Percentiles rank a stretch among this genome's conserved stretches.
These are phyloP conservation scores for Bremia lactucae DNA, from an alignment of 352 stramenopile genomes.

Conservation along the genomic window DNA sequence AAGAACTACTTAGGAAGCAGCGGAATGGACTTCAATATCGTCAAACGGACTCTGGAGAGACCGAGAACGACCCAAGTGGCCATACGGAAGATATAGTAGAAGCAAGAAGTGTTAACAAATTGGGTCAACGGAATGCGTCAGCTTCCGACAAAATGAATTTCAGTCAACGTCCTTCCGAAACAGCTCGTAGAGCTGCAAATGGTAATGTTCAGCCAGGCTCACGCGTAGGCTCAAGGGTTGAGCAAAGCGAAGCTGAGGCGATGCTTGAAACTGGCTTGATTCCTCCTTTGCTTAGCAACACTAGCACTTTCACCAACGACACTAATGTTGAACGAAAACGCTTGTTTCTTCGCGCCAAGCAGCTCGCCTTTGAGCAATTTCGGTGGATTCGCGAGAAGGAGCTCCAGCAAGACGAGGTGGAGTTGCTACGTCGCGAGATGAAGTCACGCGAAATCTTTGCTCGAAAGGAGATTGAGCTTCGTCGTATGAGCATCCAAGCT, in stretches of 20 bases:
- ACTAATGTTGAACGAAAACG: constrained; percentile 13
- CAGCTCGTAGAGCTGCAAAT: not conserved
- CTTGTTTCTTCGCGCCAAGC: constrained; percentile 9
- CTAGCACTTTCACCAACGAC: not conserved
- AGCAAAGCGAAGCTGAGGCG: not conserved
- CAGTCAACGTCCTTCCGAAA: not conserved
- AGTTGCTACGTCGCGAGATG: constrained; percentile 17
- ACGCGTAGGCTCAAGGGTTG: not conserved
- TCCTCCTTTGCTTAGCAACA: constrained; percentile 3
- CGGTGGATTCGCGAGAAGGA: constrained; percentile 14
- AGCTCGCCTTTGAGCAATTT: constrained; percentile 19
- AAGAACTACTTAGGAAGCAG: not conserved
- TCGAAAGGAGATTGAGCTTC: constrained; percentile 9
- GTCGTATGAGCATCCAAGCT: constrained; percentile 12
- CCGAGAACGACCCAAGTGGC: not conserved
- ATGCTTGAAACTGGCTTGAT: not conserved
- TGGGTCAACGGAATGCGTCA: not conserved
- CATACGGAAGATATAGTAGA: not conserved
- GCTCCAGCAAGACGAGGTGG: constrained; percentile 11
- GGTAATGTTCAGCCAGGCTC: too few relatives aligned
- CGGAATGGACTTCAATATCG: not conserved
- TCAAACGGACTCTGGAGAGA: not conserved
- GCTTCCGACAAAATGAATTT: not conserved
- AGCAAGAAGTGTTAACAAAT: not conserved
- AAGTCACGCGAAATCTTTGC: constrained; percentile 9